Percentiles rank a stretch among this genome's conserved stretches.
phyloP scores from a whole-genome alignment of 495 filamentous ascomycete species.

The Talaromyces trachyspermus region DNA sequence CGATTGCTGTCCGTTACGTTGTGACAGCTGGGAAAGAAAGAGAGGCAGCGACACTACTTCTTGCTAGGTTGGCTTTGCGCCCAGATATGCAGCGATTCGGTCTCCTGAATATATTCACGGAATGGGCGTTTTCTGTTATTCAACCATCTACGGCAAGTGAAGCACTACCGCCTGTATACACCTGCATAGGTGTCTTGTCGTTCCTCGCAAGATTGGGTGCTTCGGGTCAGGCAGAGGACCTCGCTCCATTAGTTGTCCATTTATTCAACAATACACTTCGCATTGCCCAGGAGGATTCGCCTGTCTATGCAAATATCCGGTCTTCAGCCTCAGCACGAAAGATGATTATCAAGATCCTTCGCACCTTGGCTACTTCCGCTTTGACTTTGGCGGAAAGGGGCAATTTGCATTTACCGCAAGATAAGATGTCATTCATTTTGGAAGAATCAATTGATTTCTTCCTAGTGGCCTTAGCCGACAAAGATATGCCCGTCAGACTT shows the following conservation, averaged over 20 bases:
- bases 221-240: constrained; percentile 44
- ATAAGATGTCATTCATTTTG: constrained; percentile 38
- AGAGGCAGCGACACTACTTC: constrained; percentile 72
- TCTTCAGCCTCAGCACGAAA: constrained; percentile 72
- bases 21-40: constrained; percentile 73
- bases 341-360: constrained; percentile 72
- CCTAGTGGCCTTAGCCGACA: constrained; percentile 63
- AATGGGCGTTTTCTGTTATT: constrained; percentile 59
- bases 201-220: constrained; percentile 68
- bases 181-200: constrained; percentile 63
- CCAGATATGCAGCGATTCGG: constrained; percentile 79
- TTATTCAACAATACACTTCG: constrained; percentile 46
- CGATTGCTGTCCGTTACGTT: constrained; percentile 63
- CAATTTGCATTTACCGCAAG: constrained; percentile 25
- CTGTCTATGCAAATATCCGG: constrained; percentile 38
- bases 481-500: constrained; percentile 81
- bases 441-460: constrained; percentile 62
- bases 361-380: constrained; percentile 58
- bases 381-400: constrained; percentile 41
- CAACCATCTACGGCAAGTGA: constrained; percentile 25
- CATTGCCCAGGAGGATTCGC: constrained; percentile 28
- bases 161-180: constrained; percentile 43
- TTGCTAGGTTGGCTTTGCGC: constrained; percentile 73
- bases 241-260: constrained; percentile 39
- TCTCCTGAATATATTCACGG: constrained; percentile 54